Evolutionary conservation across 2,329 filamentous ascomycete genomes (phyloP), one percentile per base, ranked within the genome.

Genomic region (Sporothrix phasma): DNA sequence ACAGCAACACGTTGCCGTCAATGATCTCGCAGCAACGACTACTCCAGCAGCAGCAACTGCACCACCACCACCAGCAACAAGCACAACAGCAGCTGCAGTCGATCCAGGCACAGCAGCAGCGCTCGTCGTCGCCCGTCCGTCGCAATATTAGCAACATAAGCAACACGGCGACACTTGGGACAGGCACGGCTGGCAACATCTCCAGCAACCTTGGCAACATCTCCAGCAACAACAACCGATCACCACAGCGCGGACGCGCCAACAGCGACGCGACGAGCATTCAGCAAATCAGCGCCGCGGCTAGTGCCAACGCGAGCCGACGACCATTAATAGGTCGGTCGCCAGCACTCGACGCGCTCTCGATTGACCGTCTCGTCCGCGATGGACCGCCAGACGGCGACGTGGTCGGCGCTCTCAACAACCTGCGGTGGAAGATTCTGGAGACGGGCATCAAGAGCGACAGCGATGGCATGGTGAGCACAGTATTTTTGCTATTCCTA

Each of bases 321-420:
- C 80, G 77, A 72, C 79, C 69, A 68, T 77, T 69, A 69, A 74
- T 73, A 69, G 80, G 66, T 69, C 81, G 72, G 75, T 80, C 73
- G 70, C 79, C 72, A 47, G 76, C 74, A 67, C 78, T 83, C 29
- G 83, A 87, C 69, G 76, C 79, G 64, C 76, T 88, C 71, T 83
- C 84, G 24, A 76, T 97, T 31, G 90, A 96, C 72, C 80, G 85
- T 67, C 81, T 96, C 53, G 80, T 97, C 54, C 85, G 90, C 69
- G 90, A 93, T 67, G 92, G 92, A 0, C 90, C 92, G 1, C 84
- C 85, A 1, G 82, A 86, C 68, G 88, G 86, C 22, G 86, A 94
- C 73, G 79, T 88, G 26, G 73, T 80, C 26, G 82, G 83, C 19
- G 86, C 86, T 8, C 77, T 93, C 60, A 86, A 89, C 70, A 88